Base-by-base conservation (phyloP, 2,329 filamentous ascomycete genomes). In the Hortaea werneckii region DNA sequence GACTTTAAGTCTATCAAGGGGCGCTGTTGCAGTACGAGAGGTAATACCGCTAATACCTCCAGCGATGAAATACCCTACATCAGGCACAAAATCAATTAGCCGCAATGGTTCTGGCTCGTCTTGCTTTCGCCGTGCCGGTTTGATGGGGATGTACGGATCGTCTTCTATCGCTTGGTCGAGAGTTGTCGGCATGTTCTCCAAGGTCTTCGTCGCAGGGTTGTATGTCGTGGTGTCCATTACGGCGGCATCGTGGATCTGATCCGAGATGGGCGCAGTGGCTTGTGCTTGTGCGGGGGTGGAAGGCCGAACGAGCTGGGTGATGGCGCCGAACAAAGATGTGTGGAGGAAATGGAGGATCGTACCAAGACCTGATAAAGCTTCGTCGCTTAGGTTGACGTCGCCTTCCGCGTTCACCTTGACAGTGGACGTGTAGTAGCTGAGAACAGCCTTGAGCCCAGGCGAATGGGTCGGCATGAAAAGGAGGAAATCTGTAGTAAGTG, bases 41-140 rank as follows among this genome's bases (percentile, higher is more conserved):
- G 95, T 83, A 65, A 88, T 90, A 65, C 92, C 92, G 65, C 90
- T 88, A 64, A 94, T 75, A 67, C 88, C 92, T 74, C 92, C 92
- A 66, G 92, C 92, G 71, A 94, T 70, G 69, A 96, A 98, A 72
- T 96, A 98, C 77, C 92, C 92, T 94, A 84, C 77, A 80, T 87
- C 79, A 67, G 85, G 86, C 67, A 87, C 74, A 65, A 68, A 70
- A 64, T 65, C 64, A 74, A 83, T 75, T 68, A 75, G 72, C 69
- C 65, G 65, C 52, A 67, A 58, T 41, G 37, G 44, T 43, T 50
- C 35, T 34, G 45, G 45, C 27, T 48, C 29, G 13, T 52, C 34
- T 12, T 44, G 44, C 59, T 62, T 63, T 55, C 59, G 58, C 44
- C 60, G 54, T 38, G 59, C 60, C 27, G 60, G 60, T 52, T 58